phyloP scores from a whole-genome alignment of 2,329 filamentous ascomycete species.

The Helotiales sp. region DNA sequence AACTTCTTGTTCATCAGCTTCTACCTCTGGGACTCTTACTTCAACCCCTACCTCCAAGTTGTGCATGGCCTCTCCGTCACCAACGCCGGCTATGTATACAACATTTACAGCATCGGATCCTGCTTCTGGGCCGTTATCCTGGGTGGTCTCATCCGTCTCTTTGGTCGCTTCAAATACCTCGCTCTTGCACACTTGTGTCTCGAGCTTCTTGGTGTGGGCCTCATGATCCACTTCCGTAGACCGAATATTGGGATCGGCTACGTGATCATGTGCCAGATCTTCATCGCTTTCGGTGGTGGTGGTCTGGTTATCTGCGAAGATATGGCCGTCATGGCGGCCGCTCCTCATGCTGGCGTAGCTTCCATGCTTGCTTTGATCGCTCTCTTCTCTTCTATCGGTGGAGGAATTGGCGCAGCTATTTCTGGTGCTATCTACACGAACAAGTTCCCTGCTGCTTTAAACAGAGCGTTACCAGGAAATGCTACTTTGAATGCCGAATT shows the following conservation, averaged over 20 bases:
- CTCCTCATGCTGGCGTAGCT: conserved; percentile 61
- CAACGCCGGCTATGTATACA: conserved; percentile 49
- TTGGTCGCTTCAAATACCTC: conserved; percentile 31
- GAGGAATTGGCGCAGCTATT: conserved; percentile 59
- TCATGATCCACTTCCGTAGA: conserved; percentile 60
- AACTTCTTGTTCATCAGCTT: conserved; percentile 49
- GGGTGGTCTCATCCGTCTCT: conserved; percentile 44
- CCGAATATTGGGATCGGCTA: conserved; percentile 51
- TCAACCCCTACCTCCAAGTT: conserved; percentile 53
- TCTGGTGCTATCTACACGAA: conserved; percentile 66
- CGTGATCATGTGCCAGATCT: conserved; percentile 59
- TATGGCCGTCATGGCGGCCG: conserved; percentile 59
- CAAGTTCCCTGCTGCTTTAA: conserved; percentile 44
- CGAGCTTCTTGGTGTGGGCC: conserved; percentile 49
- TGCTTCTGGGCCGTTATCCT: conserved; percentile 45
- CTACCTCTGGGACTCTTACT: conserved; percentile 54
- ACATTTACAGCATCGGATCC: conserved; percentile 53
- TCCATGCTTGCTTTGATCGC: conserved; percentile 61
- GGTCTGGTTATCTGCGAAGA: conserved; percentile 58
- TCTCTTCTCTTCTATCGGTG: conserved; percentile 60
- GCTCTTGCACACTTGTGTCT: conserved; percentile 23
- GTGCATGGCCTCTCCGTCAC: conserved; percentile 50
- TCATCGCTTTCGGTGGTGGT: conserved; percentile 59
- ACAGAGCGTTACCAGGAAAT: conserved; percentile 45
- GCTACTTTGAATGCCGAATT: conserved; percentile 35